Percentiles rank a stretch among this genome's conserved stretches.
These are phyloP conservation scores for Backusella tarrabulga DNA, from an alignment of 192 early-diverging fungal species.

Conservation along the genomic window DNA sequence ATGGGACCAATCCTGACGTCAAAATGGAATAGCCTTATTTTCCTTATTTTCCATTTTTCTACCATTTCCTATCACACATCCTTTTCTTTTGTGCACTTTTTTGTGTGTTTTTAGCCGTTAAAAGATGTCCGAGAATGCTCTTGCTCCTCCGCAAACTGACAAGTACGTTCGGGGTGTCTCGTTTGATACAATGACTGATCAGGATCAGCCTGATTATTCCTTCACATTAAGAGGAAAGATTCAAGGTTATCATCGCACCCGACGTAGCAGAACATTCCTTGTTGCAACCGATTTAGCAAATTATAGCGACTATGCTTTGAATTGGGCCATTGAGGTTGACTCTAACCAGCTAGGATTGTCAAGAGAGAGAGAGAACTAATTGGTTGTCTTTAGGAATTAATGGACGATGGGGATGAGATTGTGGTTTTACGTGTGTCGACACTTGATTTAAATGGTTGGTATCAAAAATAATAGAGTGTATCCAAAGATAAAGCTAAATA, in stretches of 20 bases:
- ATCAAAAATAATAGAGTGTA: not conserved
- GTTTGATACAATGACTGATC: constrained; percentile 39
- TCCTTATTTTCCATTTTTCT: not conserved
- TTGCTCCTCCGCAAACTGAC: not conserved
- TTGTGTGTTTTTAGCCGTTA: not conserved
- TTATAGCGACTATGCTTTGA: constrained; percentile 48
- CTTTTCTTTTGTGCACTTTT: not conserved
- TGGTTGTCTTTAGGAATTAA: constrained; percentile 29
- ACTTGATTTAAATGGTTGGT: constrained; percentile 29
- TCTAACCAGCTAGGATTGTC: not conserved
- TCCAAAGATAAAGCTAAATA: not conserved
- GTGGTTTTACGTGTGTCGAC: constrained; percentile 29
- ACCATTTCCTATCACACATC: not conserved
- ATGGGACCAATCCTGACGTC: constrained; percentile 5
- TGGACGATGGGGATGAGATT: constrained; percentile 56
- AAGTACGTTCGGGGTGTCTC: constrained; percentile 37
- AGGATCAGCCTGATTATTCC: constrained; percentile 38
- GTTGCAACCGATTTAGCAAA: constrained; percentile 53
- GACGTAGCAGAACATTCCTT: constrained; percentile 43
- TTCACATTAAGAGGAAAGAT: constrained; percentile 50
- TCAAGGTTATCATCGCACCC: constrained; percentile 39
- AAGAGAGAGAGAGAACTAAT: not conserved
- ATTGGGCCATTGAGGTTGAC: constrained; percentile 46
- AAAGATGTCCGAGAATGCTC: not conserved
- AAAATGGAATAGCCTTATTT: not conserved